Base-by-base conservation (phyloP, 1,139 yeast species). In the Waltiozyma sp. region DNA sequence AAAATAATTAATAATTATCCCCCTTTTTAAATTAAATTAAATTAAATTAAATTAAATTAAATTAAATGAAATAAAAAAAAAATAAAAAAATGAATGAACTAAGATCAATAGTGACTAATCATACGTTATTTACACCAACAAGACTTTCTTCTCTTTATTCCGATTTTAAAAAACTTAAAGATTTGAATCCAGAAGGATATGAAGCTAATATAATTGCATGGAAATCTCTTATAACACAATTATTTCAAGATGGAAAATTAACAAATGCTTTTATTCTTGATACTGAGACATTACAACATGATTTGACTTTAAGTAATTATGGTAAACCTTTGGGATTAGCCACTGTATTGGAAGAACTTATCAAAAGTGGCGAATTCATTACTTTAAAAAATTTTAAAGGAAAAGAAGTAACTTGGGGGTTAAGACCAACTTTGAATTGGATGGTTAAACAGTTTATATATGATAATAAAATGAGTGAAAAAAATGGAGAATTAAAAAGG, bases 191-290 rank as follows among this genome's bases (percentile, higher is more conserved):
- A 1, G 89, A 81, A 43, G 91, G 91, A 0, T 81, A 68, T 48
- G 74, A 69, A 39, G 89, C 89, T 14, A 82, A 82, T 54, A 53
- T 81, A 18, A 60, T 61, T 5, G 78, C 83, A 1, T 82, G 91
- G 91, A 63, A 58, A 38, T 58, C 59, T 11, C 49, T 71, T 14
- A 43, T 70, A 7, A 46, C 49, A 1, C 52, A 57, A 35, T 41
- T 61, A 35, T 52, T 60, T 34, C 39, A 50, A 5, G 44, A 47
- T 1, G 37, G 48, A 0, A 44, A 50, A 0, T 52, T 64, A 15
- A 23, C 44, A 4, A 46, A 59, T 33, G 40, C 45, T 1, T 47
- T 63, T 16, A 47, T 55, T 3, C 45, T 64, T 3, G 49, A 51
- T 8, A 57, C 64, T 8, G 47, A 45, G 1, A 51, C 51, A 1